These are phyloP conservation scores for Periconia macrospinosa DNA, from an alignment of 2,329 filamentous ascomycete genomes.

Conservation along the genomic window DNA sequence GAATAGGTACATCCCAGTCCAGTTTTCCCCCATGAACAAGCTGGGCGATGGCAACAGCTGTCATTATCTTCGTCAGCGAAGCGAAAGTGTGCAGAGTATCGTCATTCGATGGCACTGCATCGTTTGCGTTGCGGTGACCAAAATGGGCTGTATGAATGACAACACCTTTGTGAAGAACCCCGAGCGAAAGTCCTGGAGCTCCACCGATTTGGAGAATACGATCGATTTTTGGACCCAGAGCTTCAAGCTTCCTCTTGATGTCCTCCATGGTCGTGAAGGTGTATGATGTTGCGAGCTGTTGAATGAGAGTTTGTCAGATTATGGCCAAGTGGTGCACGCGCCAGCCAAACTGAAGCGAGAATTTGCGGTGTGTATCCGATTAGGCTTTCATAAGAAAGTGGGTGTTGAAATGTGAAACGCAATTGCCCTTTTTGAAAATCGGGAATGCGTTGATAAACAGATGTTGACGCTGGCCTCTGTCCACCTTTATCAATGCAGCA, in stretches of 20 bases:
- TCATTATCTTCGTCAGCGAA: slow-evolving; percentile 11
- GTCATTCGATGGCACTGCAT: slow-evolving; percentile 1
- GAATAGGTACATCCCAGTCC: slow-evolving; percentile 16
- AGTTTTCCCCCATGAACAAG: slow-evolving; percentile 14
- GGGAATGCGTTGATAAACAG: no score
- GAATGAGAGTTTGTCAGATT: no score
- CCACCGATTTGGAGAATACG: slow-evolving; percentile 6
- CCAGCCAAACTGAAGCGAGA: no score
- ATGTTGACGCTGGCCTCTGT: no score
- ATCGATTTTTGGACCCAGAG: slow-evolving; percentile 1
- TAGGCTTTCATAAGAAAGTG: no score
- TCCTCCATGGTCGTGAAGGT: not conserved
- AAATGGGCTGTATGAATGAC: slow-evolving; percentile 13
- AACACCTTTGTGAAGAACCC: slow-evolving; percentile 13
- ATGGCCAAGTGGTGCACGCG: no score
- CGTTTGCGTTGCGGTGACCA: slow-evolving; percentile 4
- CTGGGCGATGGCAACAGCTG: slow-evolving; percentile 8
- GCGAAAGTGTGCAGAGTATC: slow-evolving; percentile 12
- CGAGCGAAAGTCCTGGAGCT: slow-evolving; percentile 14
- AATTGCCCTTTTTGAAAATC: no score
- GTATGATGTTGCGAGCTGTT: not conserved
- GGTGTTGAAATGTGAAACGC: no score
- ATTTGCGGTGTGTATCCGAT: no score
- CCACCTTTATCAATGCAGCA: no score
- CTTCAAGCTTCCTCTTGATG: slow-evolving; percentile 2